These are phyloP conservation scores for Gorgonomyces haynaldii DNA, from an alignment of 192 early-diverging fungal species.

Conservation along the genomic window DNA sequence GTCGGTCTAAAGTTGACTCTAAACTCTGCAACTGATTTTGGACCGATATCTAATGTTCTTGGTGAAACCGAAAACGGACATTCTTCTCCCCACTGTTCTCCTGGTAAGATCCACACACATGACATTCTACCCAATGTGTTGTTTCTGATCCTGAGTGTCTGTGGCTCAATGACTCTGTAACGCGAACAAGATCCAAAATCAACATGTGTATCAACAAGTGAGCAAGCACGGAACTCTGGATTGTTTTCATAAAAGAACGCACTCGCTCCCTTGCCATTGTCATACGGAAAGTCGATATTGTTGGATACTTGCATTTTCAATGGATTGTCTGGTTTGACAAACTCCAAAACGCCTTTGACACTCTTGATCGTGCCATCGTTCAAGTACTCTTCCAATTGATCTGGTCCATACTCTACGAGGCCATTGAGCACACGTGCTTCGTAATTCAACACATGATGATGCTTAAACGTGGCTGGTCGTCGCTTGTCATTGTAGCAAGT, in stretches of 20 bases:
- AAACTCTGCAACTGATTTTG: conserved; percentile 33
- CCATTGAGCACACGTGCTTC: conserved; percentile 31
- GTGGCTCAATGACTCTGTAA: conserved; percentile 37
- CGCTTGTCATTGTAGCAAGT: conserved; percentile 49
- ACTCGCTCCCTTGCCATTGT: conserved; percentile 20
- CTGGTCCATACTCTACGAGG: conserved; percentile 37
- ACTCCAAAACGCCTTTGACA: conserved; percentile 21
- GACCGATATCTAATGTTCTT: conserved; percentile 23
- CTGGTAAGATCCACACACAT: conserved; percentile 41
- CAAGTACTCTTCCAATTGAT: conserved; percentile 48
- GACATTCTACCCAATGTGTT: conserved; percentile 44
- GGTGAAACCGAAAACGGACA: conserved; percentile 35
- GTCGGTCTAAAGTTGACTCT: conserved; percentile 35
- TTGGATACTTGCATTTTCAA: not conserved
- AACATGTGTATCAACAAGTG: conserved; percentile 33
- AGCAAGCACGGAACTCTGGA: conserved; percentile 20
- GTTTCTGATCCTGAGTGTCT: conserved; percentile 33
- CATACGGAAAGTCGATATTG: conserved; percentile 28
- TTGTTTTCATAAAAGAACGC: conserved; percentile 43
- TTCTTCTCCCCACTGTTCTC: conserved; percentile 22
- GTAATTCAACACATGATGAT: conserved; percentile 33
- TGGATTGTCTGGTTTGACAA: conserved; percentile 10
- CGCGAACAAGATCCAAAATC: conserved; percentile 45
- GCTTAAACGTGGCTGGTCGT: conserved; percentile 37
- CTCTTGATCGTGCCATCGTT: conserved; percentile 25